Conservation (phyloP, 106 monocot genomes). For the Hemerocallis citrina region DNA sequence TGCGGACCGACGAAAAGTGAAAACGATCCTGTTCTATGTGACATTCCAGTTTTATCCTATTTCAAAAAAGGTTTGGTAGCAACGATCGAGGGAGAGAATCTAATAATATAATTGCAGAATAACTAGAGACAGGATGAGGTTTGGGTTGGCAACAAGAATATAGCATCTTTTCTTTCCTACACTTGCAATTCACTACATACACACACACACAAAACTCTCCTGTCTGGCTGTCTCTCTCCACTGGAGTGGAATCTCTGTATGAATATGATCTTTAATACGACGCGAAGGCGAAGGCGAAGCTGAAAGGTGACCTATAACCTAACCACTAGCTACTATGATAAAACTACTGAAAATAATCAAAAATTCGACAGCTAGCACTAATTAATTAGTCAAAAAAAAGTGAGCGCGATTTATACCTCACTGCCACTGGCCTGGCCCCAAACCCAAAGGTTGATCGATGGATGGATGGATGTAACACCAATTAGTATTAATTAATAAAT, state of each 20-base stretch:
- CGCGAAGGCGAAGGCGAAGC: too few relatives aligned
- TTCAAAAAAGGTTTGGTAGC: too few relatives aligned
- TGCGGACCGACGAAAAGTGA: too few relatives aligned
- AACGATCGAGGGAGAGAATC: too few relatives aligned
- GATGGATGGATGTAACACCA: neutral
- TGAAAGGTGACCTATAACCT: conserved; percentile 2
- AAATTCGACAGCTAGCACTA: neutral
- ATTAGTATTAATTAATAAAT: too few relatives aligned
- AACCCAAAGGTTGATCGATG: neutral
- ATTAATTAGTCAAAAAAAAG: neutral
- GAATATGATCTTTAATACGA: too few relatives aligned
- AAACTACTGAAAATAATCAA: neutral
- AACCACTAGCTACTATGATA: neutral
- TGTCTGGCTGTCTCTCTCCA: too few relatives aligned
- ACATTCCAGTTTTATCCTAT: too few relatives aligned
- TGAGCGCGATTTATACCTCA: neutral
- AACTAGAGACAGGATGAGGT: conserved; percentile 5
- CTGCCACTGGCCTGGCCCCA: neutral
- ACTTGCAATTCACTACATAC: too few relatives aligned
- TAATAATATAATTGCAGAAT: too few relatives aligned
- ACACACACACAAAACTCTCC: neutral
- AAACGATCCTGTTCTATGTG: too few relatives aligned
- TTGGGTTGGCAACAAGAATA: conserved; percentile 2
- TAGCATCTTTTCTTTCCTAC: conserved; percentile 5
- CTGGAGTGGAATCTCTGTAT: neutral